These are phyloP conservation scores for Neurospora cerealis DNA, from an alignment of 495 filamentous ascomycete species.

Conservation along the genomic window DNA sequence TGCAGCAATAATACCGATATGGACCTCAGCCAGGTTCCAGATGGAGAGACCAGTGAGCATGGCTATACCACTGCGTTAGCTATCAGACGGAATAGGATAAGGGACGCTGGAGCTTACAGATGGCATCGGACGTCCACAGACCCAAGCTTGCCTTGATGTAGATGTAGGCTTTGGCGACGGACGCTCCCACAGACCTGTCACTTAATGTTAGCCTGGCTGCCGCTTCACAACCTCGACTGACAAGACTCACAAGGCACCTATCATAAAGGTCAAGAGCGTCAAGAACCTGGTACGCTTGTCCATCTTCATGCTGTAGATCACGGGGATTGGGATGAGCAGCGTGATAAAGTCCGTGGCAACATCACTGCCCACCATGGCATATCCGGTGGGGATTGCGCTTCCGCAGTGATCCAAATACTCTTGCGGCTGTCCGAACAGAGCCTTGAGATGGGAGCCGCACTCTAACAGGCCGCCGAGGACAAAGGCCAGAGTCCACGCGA, in stretches of 20 bases:
- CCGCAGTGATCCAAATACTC: slow-evolving; percentile 6
- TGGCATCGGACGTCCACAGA: slow-evolving; percentile 4
- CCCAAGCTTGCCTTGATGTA: slow-evolving; percentile 4
- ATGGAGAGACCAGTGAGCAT: slow-evolving; percentile 5
- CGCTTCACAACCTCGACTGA: not conserved
- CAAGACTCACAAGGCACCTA: slow-evolving; percentile 11
- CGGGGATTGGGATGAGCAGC: slow-evolving; percentile 11
- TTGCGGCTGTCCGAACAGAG: slow-evolving; percentile 1
- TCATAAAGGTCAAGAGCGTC: slow-evolving; percentile 8
- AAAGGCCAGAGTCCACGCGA: slow-evolving; percentile 6
- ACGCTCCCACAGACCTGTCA: slow-evolving; percentile 10
- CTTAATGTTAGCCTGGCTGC: not conserved
- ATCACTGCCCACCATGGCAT: slow-evolving; percentile 10
- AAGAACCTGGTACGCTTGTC: slow-evolving; percentile 3
- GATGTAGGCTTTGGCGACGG: slow-evolving; percentile 11
- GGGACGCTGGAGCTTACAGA: slow-evolving; percentile 6
- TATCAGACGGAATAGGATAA: not conserved
- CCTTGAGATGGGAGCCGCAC: slow-evolving; percentile 7
- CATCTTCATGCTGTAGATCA: slow-evolving; percentile 7
- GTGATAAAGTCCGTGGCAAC: slow-evolving; percentile 12
- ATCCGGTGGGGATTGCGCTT: slow-evolving; percentile 1
- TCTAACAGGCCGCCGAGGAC: slow-evolving; percentile 4
- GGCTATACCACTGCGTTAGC: slow-evolving; percentile 1
- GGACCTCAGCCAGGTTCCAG: slow-evolving; percentile 14
- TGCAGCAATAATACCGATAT: slow-evolving; percentile 15